Conservation (phyloP, 2,329 filamentous ascomycete species). For the Dothistroma septosporum region DNA sequence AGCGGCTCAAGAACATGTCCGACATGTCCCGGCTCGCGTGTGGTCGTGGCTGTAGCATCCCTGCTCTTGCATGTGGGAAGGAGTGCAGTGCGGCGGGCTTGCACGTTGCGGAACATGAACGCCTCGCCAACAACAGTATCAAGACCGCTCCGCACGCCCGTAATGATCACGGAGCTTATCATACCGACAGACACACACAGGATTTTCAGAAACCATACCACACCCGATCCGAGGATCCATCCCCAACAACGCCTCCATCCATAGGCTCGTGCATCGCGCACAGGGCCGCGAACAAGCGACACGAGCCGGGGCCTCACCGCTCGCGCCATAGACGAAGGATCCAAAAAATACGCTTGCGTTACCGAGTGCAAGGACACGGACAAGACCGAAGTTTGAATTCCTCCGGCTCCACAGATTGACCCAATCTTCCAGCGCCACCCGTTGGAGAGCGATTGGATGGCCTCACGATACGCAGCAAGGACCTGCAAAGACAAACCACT, state of each 20-base stretch:
- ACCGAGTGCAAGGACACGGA: constrained; percentile 2
- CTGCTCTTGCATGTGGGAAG: not conserved
- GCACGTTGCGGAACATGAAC: not conserved
- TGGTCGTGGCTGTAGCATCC: not conserved
- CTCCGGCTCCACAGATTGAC: constrained; percentile 7
- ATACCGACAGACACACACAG: not conserved
- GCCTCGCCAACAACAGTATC: not conserved
- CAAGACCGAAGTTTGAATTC: not conserved
- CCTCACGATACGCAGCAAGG: not conserved
- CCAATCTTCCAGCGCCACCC: not conserved
- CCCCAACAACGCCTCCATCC: too few species aligned
- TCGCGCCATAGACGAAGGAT: not conserved
- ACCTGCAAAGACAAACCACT: not conserved
- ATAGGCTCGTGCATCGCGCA: not conserved
- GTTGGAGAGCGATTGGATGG: not conserved
- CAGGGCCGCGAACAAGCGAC: not conserved
- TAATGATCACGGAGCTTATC: not conserved
- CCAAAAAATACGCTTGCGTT: not conserved
- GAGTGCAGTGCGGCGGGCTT: not conserved
- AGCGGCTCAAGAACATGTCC: not conserved
- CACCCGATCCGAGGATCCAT: not conserved
- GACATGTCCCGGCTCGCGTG: not conserved
- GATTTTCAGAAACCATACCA: not conserved
- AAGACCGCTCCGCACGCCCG: not conserved
- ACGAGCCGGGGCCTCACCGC: too few species aligned